These are phyloP conservation scores for Hyaloperonospora arabidopsidis DNA, from an alignment of 352 stramenopile genomes.

Conservation along the genomic window DNA sequence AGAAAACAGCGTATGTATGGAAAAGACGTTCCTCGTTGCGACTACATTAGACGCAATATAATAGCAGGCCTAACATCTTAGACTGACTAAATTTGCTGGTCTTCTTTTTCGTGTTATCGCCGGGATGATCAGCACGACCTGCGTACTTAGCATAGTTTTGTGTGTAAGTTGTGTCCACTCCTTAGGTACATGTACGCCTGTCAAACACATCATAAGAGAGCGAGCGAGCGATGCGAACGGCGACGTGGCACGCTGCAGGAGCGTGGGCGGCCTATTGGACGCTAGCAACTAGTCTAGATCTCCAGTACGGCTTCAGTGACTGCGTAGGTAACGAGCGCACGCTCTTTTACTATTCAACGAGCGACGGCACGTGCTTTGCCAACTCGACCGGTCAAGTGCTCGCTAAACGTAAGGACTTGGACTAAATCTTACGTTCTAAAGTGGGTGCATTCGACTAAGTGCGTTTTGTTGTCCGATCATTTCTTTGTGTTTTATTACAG, in stretches of 20 bases:
- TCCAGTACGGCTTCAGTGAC: slow-evolving; percentile 72
- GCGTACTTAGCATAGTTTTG: too few relatives aligned
- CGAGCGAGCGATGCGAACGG: slow-evolving; percentile 7
- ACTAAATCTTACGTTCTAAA: not conserved
- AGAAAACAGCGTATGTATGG: too few relatives aligned
- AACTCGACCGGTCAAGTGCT: slow-evolving; percentile 30
- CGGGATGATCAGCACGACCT: too few relatives aligned
- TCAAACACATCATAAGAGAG: too few relatives aligned
- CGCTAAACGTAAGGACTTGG: slow-evolving; percentile 35
- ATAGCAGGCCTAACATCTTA: too few relatives aligned
- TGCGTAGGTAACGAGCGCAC: slow-evolving; percentile 69
- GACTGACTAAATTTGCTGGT: too few relatives aligned
- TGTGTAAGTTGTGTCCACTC: too few relatives aligned
- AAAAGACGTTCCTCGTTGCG: too few relatives aligned
- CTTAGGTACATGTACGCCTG: too few relatives aligned
- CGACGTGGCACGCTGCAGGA: slow-evolving; percentile 1
- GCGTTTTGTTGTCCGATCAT: slow-evolving; percentile 1
- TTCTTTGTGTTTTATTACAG: slow-evolving; percentile 17
- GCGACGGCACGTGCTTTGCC: slow-evolving; percentile 37
- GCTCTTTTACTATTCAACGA: slow-evolving; percentile 68
- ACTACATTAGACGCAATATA: too few relatives aligned
- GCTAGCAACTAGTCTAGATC: slow-evolving; percentile 11
- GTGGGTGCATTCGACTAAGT: not conserved
- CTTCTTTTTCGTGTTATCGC: too few relatives aligned
- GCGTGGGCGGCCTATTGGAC: not conserved